Evolutionary conservation across 2,329 filamentous ascomycete genomes (phyloP), one percentile per base, ranked within the genome.

Genomic region (Pezicula neosporulosa): DNA sequence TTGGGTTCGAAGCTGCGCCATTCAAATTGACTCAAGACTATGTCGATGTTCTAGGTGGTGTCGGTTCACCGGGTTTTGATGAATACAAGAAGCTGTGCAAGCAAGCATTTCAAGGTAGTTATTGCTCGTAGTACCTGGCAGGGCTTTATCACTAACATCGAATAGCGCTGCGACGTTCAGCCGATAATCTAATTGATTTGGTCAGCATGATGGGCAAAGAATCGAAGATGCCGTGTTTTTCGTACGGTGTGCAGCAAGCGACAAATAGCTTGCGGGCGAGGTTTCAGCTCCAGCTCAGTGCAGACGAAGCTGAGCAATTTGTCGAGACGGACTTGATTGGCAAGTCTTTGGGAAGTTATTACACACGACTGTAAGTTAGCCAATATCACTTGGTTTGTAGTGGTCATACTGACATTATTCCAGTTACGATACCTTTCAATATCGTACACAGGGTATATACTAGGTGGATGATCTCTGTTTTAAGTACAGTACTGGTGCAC

Each of bases 1-100:
- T 94, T 65, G 89, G 88, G 2, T 94, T 94, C 62, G 89, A 94
- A 70, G 89, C 89, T 13, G 89, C 89, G 4, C 89, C 89, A 1
- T 94, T 94, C 71, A 94, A 94, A 72, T 75, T 94, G 24, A 92
- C 89, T 1, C 83, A 91, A 57, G 89, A 94, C 64, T 94, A 94
- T 65, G 85, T 94, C 37, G 89, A 94, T 60, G 87, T 94, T 7
- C 73, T 94, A 28, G 89, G 89, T 16, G 89, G 89, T 1, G 68
- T 89, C 6, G 82, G 81, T 4, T 86, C 86, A 1, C 75, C 80
- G 3, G 84, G 86, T 45, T 94, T 84, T 65, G 81, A 87, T 38
- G 82, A 87, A 54, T 94, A 90, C 70, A 92, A 91, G 70, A 80
- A 75, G 53, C 70, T 91, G 38, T 92, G 89, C 77, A 93, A 93